Percentiles rank a stretch among this genome's conserved stretches.
These are phyloP conservation scores for Solanum bukasovii DNA, from an alignment of 257 asterid genomes.

Conservation along the genomic window DNA sequence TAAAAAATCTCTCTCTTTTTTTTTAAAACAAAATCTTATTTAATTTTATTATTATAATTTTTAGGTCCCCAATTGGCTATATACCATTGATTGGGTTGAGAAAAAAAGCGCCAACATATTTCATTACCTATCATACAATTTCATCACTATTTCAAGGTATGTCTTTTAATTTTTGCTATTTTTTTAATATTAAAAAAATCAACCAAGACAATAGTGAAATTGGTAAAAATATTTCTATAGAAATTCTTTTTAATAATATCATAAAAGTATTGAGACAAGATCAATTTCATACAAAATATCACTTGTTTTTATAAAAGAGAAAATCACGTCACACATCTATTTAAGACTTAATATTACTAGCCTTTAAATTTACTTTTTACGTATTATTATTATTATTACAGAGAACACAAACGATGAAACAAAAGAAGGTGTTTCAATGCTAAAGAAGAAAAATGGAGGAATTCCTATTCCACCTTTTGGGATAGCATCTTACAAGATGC, in stretches of 20 bases:
- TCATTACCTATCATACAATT: neutral
- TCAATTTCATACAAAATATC: neutral
- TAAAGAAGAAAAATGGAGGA: neutral
- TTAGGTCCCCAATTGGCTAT: constrained; percentile 65
- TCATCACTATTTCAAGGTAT: neutral
- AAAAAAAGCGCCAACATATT: neutral
- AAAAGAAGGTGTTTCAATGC: neutral
- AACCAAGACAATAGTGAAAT: neutral
- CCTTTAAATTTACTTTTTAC: no score
- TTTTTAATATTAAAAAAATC: neutral
- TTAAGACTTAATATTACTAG: no score
- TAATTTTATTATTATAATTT: neutral
- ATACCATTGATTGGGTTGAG: constrained; percentile 38
- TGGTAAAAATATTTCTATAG: neutral
- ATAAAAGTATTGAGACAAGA: neutral
- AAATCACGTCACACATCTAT: neutral
- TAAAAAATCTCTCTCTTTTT: neutral
- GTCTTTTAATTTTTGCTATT: neutral
- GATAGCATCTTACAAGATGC: neutral
- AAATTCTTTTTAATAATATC: neutral
- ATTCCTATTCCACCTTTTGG: neutral
- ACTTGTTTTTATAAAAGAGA: neutral
- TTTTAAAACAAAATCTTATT: neutral
- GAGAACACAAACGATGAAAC: neutral
- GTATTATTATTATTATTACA: neutral